Conservation (phyloP, 305 asterid species). For the Lippia alba region DNA sequence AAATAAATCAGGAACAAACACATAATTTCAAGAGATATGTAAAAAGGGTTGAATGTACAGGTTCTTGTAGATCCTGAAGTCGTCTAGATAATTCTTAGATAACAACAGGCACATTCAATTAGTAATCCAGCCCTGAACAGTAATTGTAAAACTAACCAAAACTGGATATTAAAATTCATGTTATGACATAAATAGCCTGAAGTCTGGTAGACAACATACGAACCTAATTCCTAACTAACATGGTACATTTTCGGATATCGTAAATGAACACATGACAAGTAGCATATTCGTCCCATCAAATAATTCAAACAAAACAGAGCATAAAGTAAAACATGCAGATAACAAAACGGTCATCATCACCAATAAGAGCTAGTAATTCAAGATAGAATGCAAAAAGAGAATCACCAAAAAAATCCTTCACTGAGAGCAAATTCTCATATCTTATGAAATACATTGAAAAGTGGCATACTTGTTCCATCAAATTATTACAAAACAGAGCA, state of each 20-base stretch:
- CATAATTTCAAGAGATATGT: not conserved
- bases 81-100: not conserved
- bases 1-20: not conserved
- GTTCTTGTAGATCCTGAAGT: slow-evolving; percentile 12
- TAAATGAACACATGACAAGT: slow-evolving; percentile 16
- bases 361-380: slow-evolving; percentile 9
- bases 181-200: slow-evolving; percentile 9
- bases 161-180: slow-evolving; percentile 3
- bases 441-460: too few relatives aligned
- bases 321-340: slow-evolving; percentile 3
- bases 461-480: too few relatives aligned
- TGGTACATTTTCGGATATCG: slow-evolving; percentile 3
- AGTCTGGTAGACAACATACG: not conserved
- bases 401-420: too few relatives aligned
- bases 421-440: too few relatives aligned
- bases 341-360: slow-evolving; percentile 22
- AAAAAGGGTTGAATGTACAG: not conserved
- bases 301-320: not conserved
- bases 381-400: slow-evolving; percentile 2
- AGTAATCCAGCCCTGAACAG: slow-evolving; percentile 3
- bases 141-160: not conserved
- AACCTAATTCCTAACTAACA: not conserved
- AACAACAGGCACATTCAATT: not conserved
- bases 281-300: not conserved
- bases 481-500: too few relatives aligned